A percentile compares a stretch with the other conserved stretches of the same genome.
phyloP scores from a whole-genome alignment of 768 basidiomycete species.

The Sporobolomyces roseus region DNA sequence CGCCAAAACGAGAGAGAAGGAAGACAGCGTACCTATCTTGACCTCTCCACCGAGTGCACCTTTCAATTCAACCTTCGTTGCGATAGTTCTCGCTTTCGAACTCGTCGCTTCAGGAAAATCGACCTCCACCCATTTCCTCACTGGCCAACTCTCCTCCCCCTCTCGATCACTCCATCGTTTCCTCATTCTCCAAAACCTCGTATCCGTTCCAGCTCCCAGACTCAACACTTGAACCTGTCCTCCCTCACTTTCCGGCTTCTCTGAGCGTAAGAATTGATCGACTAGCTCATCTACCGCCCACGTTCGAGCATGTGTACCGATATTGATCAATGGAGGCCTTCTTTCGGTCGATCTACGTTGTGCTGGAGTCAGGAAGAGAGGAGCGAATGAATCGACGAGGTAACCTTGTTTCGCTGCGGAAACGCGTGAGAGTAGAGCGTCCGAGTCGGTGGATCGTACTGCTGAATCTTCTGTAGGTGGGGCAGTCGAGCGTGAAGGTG shows the following conservation, averaged over 20 bases:
- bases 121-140: constrained; percentile 62
- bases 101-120: constrained; percentile 84
- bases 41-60: constrained; percentile 55
- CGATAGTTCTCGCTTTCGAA: constrained; percentile 75
- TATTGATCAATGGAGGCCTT: constrained; percentile 84
- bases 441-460: constrained; percentile 65
- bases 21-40: constrained; percentile 39
- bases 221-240: constrained; percentile 78
- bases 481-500: background rate
- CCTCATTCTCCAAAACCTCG: constrained; percentile 84
- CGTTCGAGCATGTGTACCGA: constrained; percentile 85
- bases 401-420: constrained; percentile 59
- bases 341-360: constrained; percentile 56
- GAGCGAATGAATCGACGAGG: constrained; percentile 25
- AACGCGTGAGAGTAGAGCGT: constrained; percentile 74
- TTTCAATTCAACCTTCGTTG: constrained; percentile 62
- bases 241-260: constrained; percentile 58
- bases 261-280: constrained; percentile 55
- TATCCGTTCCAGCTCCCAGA: constrained; percentile 91
- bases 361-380: constrained; percentile 51
- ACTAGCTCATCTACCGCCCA: constrained; percentile 59
- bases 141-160: constrained; percentile 14
- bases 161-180: background rate
- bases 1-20: too few species aligned
- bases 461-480: constrained; percentile 39